Evolutionary conservation across 2,329 filamentous ascomycete species (phyloP).

Genomic region (Clathrospora elynae): DNA sequence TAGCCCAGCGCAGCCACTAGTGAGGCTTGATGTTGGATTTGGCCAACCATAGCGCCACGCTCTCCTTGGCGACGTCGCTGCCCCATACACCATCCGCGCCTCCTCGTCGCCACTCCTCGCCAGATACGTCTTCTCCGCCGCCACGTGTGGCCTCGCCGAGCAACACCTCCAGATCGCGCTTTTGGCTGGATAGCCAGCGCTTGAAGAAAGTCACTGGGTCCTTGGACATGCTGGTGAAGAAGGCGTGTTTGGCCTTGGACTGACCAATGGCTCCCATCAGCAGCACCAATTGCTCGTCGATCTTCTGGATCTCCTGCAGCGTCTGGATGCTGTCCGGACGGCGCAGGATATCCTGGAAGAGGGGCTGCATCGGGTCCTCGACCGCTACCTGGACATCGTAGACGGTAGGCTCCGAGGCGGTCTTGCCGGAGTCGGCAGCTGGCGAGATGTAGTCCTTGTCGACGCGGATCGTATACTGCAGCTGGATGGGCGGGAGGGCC

Average conservation of each 20-base stretch:
- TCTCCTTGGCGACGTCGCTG: conserved; percentile 64
- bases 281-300: conserved; percentile 85
- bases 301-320: conserved; percentile 73
- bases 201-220: conserved; percentile 85
- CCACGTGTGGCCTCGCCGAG: conserved; percentile 76
- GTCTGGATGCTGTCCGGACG: conserved; percentile 60
- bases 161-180: conserved; percentile 85
- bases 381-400: conserved; percentile 88
- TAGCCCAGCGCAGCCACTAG: conserved; percentile 15
- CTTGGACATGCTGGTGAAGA: conserved; percentile 76
- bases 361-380: conserved; percentile 80
- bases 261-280: conserved; percentile 81
- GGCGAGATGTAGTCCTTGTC: conserved; percentile 63
- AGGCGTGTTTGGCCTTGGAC: conserved; percentile 88
- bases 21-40: conserved; percentile 41
- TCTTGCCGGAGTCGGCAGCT: conserved; percentile 71
- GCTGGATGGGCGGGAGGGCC: conserved; percentile 77
- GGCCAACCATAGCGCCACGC: conserved; percentile 65
- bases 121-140: conserved; percentile 56
- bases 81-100: conserved; percentile 68
- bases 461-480: conserved; percentile 91
- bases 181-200: conserved; percentile 89
- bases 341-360: conserved; percentile 57
- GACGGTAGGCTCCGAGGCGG: conserved; percentile 73
- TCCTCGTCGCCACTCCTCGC: conserved; percentile 72